Base-by-base conservation (phyloP, 257 asterid genomes). In the Ilex asprella region DNA sequence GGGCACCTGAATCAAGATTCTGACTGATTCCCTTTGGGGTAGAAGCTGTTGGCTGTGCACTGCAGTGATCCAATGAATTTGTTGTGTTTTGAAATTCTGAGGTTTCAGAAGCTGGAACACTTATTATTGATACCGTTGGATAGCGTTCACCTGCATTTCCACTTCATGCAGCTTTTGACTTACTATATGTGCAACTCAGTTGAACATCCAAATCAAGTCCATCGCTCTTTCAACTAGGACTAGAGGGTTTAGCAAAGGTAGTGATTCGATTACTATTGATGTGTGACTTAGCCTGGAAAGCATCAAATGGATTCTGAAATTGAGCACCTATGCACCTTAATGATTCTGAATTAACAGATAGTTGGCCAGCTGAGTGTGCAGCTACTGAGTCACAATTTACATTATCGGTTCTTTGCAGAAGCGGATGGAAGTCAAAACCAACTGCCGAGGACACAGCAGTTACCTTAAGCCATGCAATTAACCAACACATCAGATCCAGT, bases 401-500 rank as follows among this genome's bases (percentile, higher is more conserved):
- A 75, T 71, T 86, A 67, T 85, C 77, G 47, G 61, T 62, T 72
- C 87, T 87, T 74, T 85, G 94, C 62, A 93, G 70, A 69, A 93
- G 97, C 3, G 97, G 99, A 78, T 89, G 99, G 72, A 89, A 93
- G 72, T 81, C 86, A 59, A 76, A 73, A 44, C 78, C 82, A 50
- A 65, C 57, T 64, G 86, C 66, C 35, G 82, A 57, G 43, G 83
- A 21, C 27, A 1, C 27, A 21, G 27, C 27, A 21, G 27, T 21
- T 21, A 21, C 27, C 27, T 21, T 21, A 21, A 21, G 27, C 27
- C 27, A 21, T 21, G 27, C 27, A 21, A 21, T 21, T 21, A 21
- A 21, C 27, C 27, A 21, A 21, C 27, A 21, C 27, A 21, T 21
- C 27, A 21, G 27, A 21, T 21, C 27, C 27, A 21, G 27, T 21